These are phyloP conservation scores for Leptodermis oblonga DNA, from an alignment of 257 asterid genomes.

Conservation along the genomic window DNA sequence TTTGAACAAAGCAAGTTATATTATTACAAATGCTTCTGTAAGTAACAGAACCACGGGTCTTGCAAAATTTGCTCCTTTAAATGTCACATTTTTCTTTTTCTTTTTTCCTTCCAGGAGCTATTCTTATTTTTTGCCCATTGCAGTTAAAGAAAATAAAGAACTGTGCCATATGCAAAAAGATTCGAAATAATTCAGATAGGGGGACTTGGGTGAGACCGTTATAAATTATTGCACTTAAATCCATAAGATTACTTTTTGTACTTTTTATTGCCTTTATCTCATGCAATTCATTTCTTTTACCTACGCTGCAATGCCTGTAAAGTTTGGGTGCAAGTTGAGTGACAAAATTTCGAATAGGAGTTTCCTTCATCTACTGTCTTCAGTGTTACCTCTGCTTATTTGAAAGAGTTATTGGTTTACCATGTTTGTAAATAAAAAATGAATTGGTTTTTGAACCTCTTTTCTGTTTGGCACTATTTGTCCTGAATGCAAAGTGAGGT, in stretches of 20 bases:
- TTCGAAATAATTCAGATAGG: constrained; percentile 66
- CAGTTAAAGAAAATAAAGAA: constrained; percentile 82
- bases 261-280: constrained; percentile 10
- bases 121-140: constrained; percentile 23
- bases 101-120: constrained; percentile 47
- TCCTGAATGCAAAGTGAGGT: constrained; percentile 98
- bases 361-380: constrained; percentile 17
- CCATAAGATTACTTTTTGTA: background rate
- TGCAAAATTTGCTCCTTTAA: background rate
- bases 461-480: constrained; percentile 34
- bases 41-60: background rate
- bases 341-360: constrained; percentile 59
- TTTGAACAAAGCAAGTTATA: constrained; percentile 46
- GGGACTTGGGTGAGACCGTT: constrained; percentile 83
- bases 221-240: background rate
- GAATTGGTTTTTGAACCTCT: background rate
- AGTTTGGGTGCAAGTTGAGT: constrained; percentile 92
- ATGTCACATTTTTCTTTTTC: no score
- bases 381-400: constrained; percentile 10
- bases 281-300: background rate
- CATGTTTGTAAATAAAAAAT: background rate
- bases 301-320: constrained; percentile 92
- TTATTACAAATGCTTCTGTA: background rate
- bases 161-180: constrained; percentile 96
- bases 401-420: background rate